A percentile compares a stretch with the other conserved stretches of the same genome.
phyloP scores from a whole-genome alignment of 176 grass and related monocot species.

The Ananas comosus region DNA sequence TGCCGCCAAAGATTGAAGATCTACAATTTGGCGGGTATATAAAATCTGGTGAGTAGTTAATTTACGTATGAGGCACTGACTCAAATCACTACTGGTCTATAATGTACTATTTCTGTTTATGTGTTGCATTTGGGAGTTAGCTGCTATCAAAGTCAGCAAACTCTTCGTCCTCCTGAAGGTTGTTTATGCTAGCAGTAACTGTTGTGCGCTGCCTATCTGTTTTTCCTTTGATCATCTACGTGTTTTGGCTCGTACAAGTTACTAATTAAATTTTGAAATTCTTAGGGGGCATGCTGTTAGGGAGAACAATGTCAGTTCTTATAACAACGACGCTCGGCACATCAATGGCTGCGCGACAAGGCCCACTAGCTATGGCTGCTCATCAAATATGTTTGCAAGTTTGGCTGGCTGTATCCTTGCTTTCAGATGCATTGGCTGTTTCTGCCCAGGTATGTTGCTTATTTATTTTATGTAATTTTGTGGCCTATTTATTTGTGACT shows the following conservation, averaged over 20 bases:
- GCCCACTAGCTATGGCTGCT: constrained; percentile 84
- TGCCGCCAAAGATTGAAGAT: constrained; percentile 74
- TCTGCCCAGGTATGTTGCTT: constrained; percentile 50
- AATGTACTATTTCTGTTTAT: constrained; percentile 5
- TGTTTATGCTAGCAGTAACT: background rate
- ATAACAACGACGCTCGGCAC: constrained; percentile 90
- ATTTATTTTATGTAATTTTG: constrained; percentile 2
- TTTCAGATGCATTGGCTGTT: constrained; percentile 53
- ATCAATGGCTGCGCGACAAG: constrained; percentile 93
- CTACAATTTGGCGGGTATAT: constrained; percentile 79
- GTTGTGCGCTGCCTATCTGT: constrained; percentile 13
- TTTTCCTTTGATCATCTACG: constrained; percentile 3
- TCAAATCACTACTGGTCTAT: background rate
- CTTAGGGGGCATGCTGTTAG: constrained; percentile 78
- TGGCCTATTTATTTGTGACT: too few relatives aligned
- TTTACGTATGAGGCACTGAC: background rate
- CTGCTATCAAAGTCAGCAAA: background rate
- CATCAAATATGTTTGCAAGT: constrained; percentile 99
- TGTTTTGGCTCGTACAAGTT: constrained; percentile 4
- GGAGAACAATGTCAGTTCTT: constrained; percentile 76
- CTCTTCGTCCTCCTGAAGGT: background rate
- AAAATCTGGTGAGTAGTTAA: constrained; percentile 60
- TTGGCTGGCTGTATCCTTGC: constrained; percentile 76
- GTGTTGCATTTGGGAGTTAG: background rate
- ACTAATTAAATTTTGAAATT: constrained; percentile 15